These are phyloP conservation scores for Aspergillus sp. DNA, from an alignment of 2,329 filamentous ascomycete genomes.

Conservation along the genomic window DNA sequence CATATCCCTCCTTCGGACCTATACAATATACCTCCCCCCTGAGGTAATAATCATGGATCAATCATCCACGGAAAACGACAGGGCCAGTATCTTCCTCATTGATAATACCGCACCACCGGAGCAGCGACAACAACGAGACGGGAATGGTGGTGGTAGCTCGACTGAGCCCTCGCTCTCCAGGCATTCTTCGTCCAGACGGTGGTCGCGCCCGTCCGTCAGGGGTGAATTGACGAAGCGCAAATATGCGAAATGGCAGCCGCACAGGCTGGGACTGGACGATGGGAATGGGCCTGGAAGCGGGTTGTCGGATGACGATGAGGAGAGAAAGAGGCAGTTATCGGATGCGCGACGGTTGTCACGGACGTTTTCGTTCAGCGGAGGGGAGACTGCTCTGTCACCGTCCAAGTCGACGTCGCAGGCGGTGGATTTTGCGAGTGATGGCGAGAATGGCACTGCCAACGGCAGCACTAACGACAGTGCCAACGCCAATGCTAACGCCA, in stretches of 20 bases:
- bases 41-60: too few species aligned
- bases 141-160: too few species aligned
- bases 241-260: conserved; percentile 46
- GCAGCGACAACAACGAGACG: not conserved
- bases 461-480: not conserved
- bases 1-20: not conserved
- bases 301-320: not conserved
- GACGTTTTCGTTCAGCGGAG: not conserved
- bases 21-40: too few species aligned
- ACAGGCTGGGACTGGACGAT: conserved; percentile 44
- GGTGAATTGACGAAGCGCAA: conserved; percentile 35
- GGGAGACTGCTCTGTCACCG: not conserved
- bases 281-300: not conserved
- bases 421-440: not conserved
- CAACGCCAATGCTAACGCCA: not conserved
- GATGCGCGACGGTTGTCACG: not conserved
- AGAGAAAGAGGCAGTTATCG: too few species aligned
- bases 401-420: not conserved
- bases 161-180: conserved; percentile 6
- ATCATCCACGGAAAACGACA: not conserved
- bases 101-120: conserved; percentile 31
- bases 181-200: conserved; percentile 13
- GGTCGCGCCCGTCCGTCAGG: conserved; percentile 26
- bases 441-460: not conserved
- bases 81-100: conserved; percentile 26